Evolutionary conservation across 345 rosid species (phyloP).

Genomic region (Euphorbia peplus): DNA sequence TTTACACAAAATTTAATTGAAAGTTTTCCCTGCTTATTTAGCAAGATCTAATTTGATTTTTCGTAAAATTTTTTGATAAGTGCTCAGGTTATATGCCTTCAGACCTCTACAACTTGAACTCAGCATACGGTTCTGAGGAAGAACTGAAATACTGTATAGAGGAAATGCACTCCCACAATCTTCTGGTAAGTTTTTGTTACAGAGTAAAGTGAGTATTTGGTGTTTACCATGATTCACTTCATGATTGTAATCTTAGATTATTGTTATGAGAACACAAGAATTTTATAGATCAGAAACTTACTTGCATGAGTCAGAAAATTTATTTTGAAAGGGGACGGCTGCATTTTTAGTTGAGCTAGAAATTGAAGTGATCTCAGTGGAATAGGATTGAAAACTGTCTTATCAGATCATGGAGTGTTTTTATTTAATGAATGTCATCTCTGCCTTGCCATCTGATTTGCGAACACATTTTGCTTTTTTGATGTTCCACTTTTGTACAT

Average conservation of each 20-base stretch:
- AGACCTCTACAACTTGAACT: constrained; percentile 55
- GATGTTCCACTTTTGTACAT: neutral
- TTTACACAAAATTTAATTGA: neutral
- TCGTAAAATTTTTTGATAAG: neutral
- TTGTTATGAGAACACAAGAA: neutral
- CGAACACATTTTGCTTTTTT: neutral
- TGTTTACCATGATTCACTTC: neutral
- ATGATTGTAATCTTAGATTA: neutral
- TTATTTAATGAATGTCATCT: neutral
- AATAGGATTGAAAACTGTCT: neutral
- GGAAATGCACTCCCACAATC: constrained; percentile 45
- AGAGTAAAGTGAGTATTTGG: neutral
- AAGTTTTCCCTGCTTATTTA: neutral
- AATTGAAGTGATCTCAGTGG: neutral
- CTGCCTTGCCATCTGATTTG: neutral
- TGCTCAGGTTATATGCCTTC: constrained; percentile 53
- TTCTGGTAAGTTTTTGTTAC: constrained; percentile 31
- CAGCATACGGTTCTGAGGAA: constrained; percentile 44
- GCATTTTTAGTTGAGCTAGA: neutral
- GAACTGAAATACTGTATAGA: constrained; percentile 44
- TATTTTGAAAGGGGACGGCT: neutral
- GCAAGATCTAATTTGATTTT: neutral
- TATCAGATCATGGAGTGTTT: neutral
- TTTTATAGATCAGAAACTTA: neutral
- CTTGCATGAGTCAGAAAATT: neutral